Evolutionary conservation across 495 filamentous ascomycete species (phyloP).

Genomic region (Friedmanniomyces endolithicus): DNA sequence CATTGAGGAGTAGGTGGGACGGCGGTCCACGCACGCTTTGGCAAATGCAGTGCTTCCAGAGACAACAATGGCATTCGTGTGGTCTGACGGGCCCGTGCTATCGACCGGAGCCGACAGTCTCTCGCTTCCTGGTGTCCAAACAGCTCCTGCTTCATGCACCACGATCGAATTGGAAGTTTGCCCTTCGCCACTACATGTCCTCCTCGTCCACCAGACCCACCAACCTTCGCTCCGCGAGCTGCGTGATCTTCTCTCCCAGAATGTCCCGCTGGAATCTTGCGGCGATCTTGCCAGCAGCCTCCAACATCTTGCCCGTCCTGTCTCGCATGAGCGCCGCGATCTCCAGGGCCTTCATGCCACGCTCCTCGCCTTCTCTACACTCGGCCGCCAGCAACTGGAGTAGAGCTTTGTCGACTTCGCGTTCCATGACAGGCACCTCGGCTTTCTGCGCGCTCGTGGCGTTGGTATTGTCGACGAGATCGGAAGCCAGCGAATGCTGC

Average conservation of each 20-base stretch:
- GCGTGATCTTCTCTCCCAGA: constrained; percentile 74
- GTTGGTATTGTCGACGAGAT: constrained; percentile 51
- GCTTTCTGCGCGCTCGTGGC: constrained; percentile 49
- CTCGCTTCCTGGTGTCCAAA: background rate
- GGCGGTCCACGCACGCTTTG: no score
- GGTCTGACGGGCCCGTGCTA: no score
- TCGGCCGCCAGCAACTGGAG: constrained; percentile 82
- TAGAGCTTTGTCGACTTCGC: constrained; percentile 75
- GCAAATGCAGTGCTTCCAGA: no score
- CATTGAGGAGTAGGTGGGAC: no score
- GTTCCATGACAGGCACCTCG: constrained; percentile 54
- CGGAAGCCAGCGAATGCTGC: constrained; percentile 55
- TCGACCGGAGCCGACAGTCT: no score
- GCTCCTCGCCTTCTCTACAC: constrained; percentile 82
- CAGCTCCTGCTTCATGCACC: background rate
- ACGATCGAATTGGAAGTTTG: background rate
- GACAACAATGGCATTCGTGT: no score
- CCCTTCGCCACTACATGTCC: constrained; percentile 7
- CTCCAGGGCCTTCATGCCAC: constrained; percentile 89
- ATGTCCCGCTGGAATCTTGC: constrained; percentile 62
- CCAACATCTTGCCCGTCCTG: constrained; percentile 67
- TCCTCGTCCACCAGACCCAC: constrained; percentile 46
- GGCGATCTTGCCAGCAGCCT: constrained; percentile 74
- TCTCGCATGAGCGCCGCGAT: constrained; percentile 67
- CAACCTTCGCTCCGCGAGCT: constrained; percentile 54